Evolutionary conservation across 495 filamentous ascomycete species (phyloP).

Genomic region (Hyaloscypha hepaticicola): DNA sequence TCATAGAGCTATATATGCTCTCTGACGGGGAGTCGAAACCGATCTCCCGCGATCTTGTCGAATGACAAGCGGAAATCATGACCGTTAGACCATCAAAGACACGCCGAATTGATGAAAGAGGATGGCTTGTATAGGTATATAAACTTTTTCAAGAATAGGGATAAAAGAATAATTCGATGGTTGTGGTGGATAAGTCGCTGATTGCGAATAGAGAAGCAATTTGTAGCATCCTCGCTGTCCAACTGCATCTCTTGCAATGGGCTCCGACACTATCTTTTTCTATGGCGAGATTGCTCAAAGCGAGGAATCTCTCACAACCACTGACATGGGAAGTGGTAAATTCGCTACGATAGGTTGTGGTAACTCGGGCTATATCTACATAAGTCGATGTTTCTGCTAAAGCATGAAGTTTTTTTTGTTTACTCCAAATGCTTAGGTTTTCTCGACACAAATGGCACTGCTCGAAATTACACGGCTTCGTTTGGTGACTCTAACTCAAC

Average conservation of each 20-base stretch:
- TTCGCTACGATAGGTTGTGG: constrained; percentile 25
- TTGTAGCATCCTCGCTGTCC: no score
- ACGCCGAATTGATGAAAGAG: no score
- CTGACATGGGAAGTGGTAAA: constrained; percentile 37
- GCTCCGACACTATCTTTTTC: constrained; percentile 28
- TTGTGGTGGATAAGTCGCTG: no score
- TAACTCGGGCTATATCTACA: constrained; percentile 32
- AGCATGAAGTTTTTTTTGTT: not conserved
- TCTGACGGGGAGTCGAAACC: no score
- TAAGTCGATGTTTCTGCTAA: not conserved
- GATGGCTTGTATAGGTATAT: no score
- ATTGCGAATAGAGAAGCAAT: no score
- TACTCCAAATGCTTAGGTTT: not conserved
- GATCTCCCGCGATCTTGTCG: no score
- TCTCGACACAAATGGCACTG: constrained; percentile 4
- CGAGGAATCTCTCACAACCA: constrained; percentile 28
- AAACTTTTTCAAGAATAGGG: no score
- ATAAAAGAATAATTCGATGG: no score
- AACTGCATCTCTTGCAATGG: constrained; percentile 16
- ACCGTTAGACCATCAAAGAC: constrained; percentile 45
- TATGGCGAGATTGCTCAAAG: constrained; percentile 35
- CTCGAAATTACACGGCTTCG: constrained; percentile 20
- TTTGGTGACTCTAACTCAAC: constrained; percentile 24
- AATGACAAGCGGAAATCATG: constrained; percentile 48
- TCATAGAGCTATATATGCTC: no score